Evolutionary conservation across 345 rosid genomes (phyloP), one percentile per base, ranked within the genome.

Genomic region (Durio zibethinus): DNA sequence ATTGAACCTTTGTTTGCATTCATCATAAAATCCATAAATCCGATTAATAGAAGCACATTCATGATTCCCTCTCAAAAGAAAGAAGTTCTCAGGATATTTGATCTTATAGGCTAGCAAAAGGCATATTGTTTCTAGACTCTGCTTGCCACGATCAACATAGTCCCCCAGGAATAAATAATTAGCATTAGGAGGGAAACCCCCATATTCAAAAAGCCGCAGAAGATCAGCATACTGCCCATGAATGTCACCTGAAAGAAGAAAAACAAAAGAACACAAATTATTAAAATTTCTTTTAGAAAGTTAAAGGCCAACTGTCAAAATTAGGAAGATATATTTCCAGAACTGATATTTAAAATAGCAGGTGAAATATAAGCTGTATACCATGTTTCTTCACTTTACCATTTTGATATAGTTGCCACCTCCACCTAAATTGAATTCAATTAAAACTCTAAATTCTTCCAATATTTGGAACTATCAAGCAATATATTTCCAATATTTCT

Each of bases 101-200:
- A 92, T 90, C 77, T 93, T 91, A 84, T 93, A 93, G 62, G 98
- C 94, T 83, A 93, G 88, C 82, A 93, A 83, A 81, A 94, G 92
- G 84, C 98, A 94, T 79, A 94, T 92, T 60, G 98, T 92, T 83
- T 94, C 98, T 84, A 94, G 83, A 87, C 98, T 92, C 80, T 92
- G 98, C 88, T 94, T 94, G 80, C 98, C 98, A 73, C 97, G 97
- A 79, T 94, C 98, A n/a, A 94, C 97, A 77, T 94, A 94, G 78
- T 94, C 98, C 66, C 97, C 97, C 35, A 94, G 80, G 84, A 94
- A 94, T 79, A 94, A 83, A 79, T 94, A 94, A 83, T 94, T 94
- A 56, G 94, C 91, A 67, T 76, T 83, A 0, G 98, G 98, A 83
- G 98, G 98, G 73, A 90, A 92, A 47, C 98, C 96, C 42, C 97